These are phyloP conservation scores for Sporodiniella umbellata DNA, from an alignment of 371 early-diverging fungal genomes.

Conservation along the genomic window DNA sequence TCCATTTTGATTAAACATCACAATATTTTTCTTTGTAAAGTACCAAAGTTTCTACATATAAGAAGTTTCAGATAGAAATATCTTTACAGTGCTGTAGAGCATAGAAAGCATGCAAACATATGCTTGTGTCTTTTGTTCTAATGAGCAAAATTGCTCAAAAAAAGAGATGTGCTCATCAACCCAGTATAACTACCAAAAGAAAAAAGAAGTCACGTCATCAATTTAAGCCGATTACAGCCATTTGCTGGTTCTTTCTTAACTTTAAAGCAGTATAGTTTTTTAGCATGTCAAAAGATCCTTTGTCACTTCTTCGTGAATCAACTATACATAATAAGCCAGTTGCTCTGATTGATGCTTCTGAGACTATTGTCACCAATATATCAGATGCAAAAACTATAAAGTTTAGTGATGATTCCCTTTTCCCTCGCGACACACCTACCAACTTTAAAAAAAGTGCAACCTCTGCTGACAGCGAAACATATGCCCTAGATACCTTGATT, in stretches of 20 bases:
- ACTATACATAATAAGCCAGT: slow-evolving; percentile 56
- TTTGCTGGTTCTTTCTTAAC: not conserved
- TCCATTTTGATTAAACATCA: too few relatives aligned
- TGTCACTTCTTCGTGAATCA: slow-evolving; percentile 60
- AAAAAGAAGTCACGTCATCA: not conserved
- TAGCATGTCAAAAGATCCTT: slow-evolving; percentile 33
- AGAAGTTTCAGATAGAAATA: too few relatives aligned
- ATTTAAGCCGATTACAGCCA: not conserved
- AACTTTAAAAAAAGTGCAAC: slow-evolving; percentile 49
- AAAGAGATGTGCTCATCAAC: too few relatives aligned
- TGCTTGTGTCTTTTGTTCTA: too few relatives aligned
- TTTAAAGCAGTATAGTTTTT: not conserved
- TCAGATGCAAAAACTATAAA: slow-evolving; percentile 54
- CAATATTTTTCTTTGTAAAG: too few relatives aligned
- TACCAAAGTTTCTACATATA: too few relatives aligned
- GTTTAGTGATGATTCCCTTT: slow-evolving; percentile 45
- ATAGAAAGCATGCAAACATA: too few relatives aligned
- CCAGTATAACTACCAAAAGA: too few relatives aligned
- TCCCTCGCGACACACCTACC: slow-evolving; percentile 60
- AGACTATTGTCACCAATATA: slow-evolving; percentile 46
- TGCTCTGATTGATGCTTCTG: slow-evolving; percentile 42
- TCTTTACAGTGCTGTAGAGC: too few relatives aligned
- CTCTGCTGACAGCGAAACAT: slow-evolving; percentile 56
- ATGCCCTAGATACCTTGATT: slow-evolving; percentile 74
- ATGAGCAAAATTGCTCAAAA: too few relatives aligned